phyloP scores from a whole-genome alignment of 495 filamentous ascomycete genomes.

The Tuber calosporum region DNA sequence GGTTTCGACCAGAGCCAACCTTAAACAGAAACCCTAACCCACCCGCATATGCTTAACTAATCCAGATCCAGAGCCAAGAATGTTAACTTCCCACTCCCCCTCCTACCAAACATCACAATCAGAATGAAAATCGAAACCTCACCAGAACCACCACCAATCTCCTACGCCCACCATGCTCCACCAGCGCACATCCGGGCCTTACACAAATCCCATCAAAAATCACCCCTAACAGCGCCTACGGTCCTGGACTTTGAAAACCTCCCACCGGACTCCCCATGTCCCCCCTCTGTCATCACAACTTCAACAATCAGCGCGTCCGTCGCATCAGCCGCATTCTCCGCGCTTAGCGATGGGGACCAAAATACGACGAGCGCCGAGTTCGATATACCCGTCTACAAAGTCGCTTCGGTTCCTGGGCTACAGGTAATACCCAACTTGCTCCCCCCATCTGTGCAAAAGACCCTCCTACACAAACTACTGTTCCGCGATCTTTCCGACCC shows the following conservation, averaged over 20 bases:
- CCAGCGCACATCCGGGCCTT: slow-evolving; percentile 26
- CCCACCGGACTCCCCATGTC: not conserved
- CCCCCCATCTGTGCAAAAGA: slow-evolving; percentile 58
- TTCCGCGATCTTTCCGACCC: slow-evolving; percentile 73
- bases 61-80: no score
- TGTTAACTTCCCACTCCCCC: not conserved
- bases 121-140: not conserved
- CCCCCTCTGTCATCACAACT: not conserved
- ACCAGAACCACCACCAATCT: slow-evolving; percentile 22
- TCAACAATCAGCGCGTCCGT: not conserved
- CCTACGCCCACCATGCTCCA: slow-evolving; percentile 24
- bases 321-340: slow-evolving; percentile 17
- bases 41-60: not conserved
- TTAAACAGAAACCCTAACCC: not conserved
- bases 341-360: slow-evolving; percentile 13
- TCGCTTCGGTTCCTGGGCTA: slow-evolving; percentile 45
- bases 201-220: slow-evolving; percentile 37
- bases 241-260: slow-evolving; percentile 26
- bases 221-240: not conserved
- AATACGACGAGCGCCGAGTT: not conserved
- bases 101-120: not conserved
- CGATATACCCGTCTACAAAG: slow-evolving; percentile 27
- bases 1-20: no score
- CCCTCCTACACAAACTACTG: slow-evolving; percentile 60
- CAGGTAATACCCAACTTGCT: slow-evolving; percentile 66